Evolutionary conservation across 2,329 filamentous ascomycete genomes (phyloP), one percentile per base, ranked within the genome.

Genomic region (Fusarium sterilihyphosum): DNA sequence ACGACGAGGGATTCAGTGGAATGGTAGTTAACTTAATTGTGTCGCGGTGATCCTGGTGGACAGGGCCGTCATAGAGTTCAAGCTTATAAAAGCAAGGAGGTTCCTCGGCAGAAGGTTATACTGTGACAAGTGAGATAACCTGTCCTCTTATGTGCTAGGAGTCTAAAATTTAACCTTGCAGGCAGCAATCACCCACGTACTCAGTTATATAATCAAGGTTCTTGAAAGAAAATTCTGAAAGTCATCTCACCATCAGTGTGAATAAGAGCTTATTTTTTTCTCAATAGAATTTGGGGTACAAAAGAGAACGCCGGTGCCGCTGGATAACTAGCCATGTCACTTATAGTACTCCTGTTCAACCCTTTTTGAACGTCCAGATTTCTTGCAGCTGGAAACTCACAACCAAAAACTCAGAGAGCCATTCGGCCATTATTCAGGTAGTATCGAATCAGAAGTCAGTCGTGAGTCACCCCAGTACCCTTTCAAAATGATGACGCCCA

Each of bases 71-170:
- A 26, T 17, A 26, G 7, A 53, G n/a, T 53, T 37, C 0, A 37
- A 37, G 5, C 5, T 16, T 22, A 37, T 37, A 53, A 14, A 26
- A 12, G 11, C 11, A 33, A 14, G 1, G 24, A 26, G 3, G 12
- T 20, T 46, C 7, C 1, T 26, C 1, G 18, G 24, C 13, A 5
- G 24, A 46, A 26, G 46, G 26, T 49, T 17, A 17, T 17, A 31
- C 14, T n/a, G 14, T 49, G 13, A 16, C 3, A 8, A n/a, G 12
- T 4, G 10, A n/a, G 0, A n/a, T n/a, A 12, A 8, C 7, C 0
- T 29, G 26, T 12, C 14, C 10, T 12, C 9, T 31, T 6, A 6
- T 31, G 20, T 49, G 9, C 20, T 17, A 22, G 5, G 6, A 49
- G 5, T 31, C 46, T 6, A 12, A 31, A 31, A 10, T 31, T 11